These are phyloP conservation scores for Fraxinus dipetala DNA, from an alignment of 305 asterid genomes.

Conservation along the genomic window DNA sequence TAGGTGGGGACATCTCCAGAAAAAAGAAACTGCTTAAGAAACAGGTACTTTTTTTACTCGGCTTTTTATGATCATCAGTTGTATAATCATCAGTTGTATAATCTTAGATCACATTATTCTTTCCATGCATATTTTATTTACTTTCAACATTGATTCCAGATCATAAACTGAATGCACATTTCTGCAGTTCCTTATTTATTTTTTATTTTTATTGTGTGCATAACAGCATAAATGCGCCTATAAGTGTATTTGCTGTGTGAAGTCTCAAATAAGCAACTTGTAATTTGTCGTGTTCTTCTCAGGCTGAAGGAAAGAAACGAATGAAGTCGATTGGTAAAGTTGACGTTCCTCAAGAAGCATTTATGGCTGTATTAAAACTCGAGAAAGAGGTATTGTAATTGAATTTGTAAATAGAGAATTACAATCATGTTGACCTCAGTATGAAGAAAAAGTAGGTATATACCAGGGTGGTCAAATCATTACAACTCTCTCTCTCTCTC, in stretches of 20 bases:
- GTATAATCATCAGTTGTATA: not conserved
- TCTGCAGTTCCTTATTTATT: not conserved
- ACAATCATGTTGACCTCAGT: not conserved
- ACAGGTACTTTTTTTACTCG: slow-evolving; percentile 50
- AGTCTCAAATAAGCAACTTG: not conserved
- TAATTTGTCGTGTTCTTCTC: slow-evolving; percentile 18
- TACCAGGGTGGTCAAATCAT: not conserved
- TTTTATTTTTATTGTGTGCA: not conserved
- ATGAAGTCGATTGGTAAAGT: slow-evolving; percentile 96
- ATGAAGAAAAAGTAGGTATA: not conserved
- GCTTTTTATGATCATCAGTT: not conserved
- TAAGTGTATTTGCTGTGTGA: not conserved
- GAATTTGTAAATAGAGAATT: not conserved
- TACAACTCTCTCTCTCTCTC: not conserved
- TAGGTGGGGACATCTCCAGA: slow-evolving; percentile 95
- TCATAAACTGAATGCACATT: not conserved
- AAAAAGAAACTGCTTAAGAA: slow-evolving; percentile 91
- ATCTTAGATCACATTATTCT: slow-evolving; percentile 15
- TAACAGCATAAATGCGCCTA: not conserved
- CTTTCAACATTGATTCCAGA: not conserved
- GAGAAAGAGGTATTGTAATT: slow-evolving; percentile 81
- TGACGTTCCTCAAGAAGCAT: slow-evolving; percentile 99
- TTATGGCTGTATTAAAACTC: slow-evolving; percentile 97
- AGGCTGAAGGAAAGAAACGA: slow-evolving; percentile 99
- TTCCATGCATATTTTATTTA: not conserved